Conservation (phyloP, 1,139 yeast species). For the Geotrichum macrosporum region DNA sequence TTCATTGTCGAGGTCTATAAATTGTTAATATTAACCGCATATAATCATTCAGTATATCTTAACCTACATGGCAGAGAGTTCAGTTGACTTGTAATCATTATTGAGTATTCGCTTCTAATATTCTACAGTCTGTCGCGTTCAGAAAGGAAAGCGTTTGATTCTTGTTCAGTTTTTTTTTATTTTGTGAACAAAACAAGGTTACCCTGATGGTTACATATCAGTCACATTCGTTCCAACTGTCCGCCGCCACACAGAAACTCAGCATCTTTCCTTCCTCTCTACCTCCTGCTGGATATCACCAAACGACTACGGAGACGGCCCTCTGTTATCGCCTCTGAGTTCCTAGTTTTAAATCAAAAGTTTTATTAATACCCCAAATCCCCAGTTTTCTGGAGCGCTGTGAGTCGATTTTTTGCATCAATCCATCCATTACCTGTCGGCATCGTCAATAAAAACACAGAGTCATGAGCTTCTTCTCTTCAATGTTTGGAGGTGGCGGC, state of each 20-base stretch:
- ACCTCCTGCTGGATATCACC: background rate
- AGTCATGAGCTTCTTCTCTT: constrained; percentile 44
- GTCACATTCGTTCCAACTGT: background rate
- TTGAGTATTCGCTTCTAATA: no score
- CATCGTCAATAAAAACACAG: constrained; percentile 10
- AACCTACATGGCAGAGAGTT: constrained; percentile 19
- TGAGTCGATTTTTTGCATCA: no score
- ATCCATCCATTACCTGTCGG: constrained; percentile 1
- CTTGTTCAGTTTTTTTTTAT: no score
- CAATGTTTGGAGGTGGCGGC: constrained; percentile 62
- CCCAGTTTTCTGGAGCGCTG: no score
- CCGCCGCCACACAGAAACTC: background rate
- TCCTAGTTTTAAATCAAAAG: no score
- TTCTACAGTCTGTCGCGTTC: no score
- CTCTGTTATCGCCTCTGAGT: no score
- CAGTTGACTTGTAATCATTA: constrained; percentile 14
- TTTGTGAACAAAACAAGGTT: background rate
- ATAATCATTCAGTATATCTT: no score
- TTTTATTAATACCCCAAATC: no score
- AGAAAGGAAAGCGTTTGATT: no score
- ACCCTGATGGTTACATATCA: no score
- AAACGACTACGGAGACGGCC: no score
- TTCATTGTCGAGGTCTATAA: constrained; percentile 26
- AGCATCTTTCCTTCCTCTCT: background rate
- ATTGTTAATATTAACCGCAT: background rate